These are phyloP conservation scores for Blastomyces gilchristii DNA, from an alignment of 2,329 filamentous ascomycete species.

Conservation along the genomic window DNA sequence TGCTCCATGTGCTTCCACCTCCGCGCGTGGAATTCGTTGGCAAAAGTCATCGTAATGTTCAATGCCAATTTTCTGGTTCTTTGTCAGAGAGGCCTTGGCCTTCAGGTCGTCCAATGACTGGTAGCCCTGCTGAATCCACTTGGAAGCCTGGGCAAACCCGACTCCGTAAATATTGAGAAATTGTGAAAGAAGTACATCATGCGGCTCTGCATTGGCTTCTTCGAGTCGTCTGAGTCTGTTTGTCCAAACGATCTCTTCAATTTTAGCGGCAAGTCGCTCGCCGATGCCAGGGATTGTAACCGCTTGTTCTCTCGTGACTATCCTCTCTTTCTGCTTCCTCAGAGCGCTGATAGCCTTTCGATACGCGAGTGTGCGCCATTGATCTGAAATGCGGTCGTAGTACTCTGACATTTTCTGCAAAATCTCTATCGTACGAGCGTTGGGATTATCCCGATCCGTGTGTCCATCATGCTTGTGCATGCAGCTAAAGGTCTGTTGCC, in stretches of 20 bases:
- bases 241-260: constrained; percentile 77
- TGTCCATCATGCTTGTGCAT: constrained; percentile 47
- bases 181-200: constrained; percentile 52
- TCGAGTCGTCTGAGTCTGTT: constrained; percentile 62
- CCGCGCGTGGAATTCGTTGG: constrained; percentile 62
- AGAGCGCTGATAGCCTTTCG: constrained; percentile 66
- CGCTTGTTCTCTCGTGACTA: constrained; percentile 62
- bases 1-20: constrained; percentile 60
- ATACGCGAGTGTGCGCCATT: constrained; percentile 67
- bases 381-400: constrained; percentile 64
- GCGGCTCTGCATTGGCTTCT: constrained; percentile 55
- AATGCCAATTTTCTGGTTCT: constrained; percentile 64
- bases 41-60: constrained; percentile 73
- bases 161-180: constrained; percentile 76
- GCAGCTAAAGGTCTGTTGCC: constrained; percentile 44
- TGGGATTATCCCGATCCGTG: constrained; percentile 50
- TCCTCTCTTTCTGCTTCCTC: constrained; percentile 51
- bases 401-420: constrained; percentile 69
- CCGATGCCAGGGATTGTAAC: constrained; percentile 59
- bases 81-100: constrained; percentile 51
- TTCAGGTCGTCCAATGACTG: constrained; percentile 63
- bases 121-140: constrained; percentile 67
- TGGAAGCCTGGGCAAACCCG: constrained; percentile 57
- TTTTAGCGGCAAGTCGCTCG: constrained; percentile 63
- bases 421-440: constrained; percentile 62